Base-by-base conservation (phyloP, 2,329 filamentous ascomycete species). In the Ophioceras dolichostomum region DNA sequence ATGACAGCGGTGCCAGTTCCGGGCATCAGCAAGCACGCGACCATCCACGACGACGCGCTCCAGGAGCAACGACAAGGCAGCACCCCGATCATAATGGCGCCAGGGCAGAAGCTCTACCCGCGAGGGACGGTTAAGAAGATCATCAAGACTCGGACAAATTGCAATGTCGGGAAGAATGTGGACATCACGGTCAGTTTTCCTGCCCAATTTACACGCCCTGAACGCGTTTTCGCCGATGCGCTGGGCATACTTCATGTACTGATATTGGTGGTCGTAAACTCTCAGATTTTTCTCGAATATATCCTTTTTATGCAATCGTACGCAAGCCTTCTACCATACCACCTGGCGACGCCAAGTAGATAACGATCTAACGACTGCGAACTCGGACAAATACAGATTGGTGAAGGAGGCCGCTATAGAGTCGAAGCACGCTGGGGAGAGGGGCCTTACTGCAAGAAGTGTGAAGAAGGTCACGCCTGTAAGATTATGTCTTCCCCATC, bases 41-140 rank as follows among this genome's bases (percentile, higher is more conserved):
- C 21, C 7, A 17, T 13, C 27, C 10, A 32, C 28, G 28, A n/a
- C n/a, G 17, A n/a, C 14, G n/a, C 28, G 4, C n/a, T 29, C 28
- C 28, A 16, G 17, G 17, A 14, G n/a, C n/a, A 16, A 16, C 27
- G 12, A n/a, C n/a, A n/a, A n/a, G n/a, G 10, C 13, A 5, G n/a
- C n/a, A 30, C 28, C 13, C 21, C 30, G 5, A 19, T 20, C 39
- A 47, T 36, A 10, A 80, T 78, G 70, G 75, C 72, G 36, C 62
- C 72, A 10, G 67, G 75, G 17, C 78, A 80, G 52, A 89, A 86
- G 48, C 67, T 84, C 12, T 94, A 94, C 51, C 87, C 87, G 10
- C 79, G 87, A 44, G 78, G 76, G 14, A 91, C 84, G 0, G 68
- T 94, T 49, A 91, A 87, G 59, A 88, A 87, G 58, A 89, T 93